These are phyloP conservation scores for Clarkia xantiana DNA, from an alignment of 345 rosid genomes.

Conservation along the genomic window DNA sequence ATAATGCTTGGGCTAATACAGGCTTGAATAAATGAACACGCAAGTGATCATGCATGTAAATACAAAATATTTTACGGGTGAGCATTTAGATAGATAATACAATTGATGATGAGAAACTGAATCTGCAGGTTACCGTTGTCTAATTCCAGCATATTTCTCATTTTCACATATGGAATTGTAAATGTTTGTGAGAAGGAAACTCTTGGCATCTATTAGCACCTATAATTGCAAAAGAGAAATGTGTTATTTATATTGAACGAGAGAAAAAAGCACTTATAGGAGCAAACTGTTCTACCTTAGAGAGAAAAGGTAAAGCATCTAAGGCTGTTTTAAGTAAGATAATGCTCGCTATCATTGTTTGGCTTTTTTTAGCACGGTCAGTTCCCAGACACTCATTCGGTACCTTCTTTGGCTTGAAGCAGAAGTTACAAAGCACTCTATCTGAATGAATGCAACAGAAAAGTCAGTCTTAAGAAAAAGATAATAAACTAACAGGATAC, in stretches of 20 bases:
- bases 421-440: constrained; percentile 92
- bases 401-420: constrained; percentile 87
- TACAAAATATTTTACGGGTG: background rate
- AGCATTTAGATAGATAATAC: background rate
- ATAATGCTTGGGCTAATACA: no score
- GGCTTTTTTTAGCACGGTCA: constrained; percentile 74
- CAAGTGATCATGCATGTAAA: background rate
- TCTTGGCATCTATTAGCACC: constrained; percentile 77
- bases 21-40: no score
- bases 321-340: constrained; percentile 87
- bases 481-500: constrained; percentile 5
- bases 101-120: background rate
- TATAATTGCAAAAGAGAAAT: constrained; percentile 16
- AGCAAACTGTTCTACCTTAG: constrained; percentile 33
- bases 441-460: constrained; percentile 34
- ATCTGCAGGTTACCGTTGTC: constrained; percentile 40
- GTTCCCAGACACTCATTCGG: constrained; percentile 43
- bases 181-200: constrained; percentile 73
- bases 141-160: constrained; percentile 56
- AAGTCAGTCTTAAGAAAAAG: constrained; percentile 9
- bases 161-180: constrained; percentile 68
- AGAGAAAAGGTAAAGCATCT: constrained; percentile 82
- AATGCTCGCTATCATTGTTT: constrained; percentile 71
- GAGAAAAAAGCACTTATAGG: background rate
- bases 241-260: background rate